Conservation (phyloP, 495 filamentous ascomycete genomes). For the Mycothermus thermophilus region DNA sequence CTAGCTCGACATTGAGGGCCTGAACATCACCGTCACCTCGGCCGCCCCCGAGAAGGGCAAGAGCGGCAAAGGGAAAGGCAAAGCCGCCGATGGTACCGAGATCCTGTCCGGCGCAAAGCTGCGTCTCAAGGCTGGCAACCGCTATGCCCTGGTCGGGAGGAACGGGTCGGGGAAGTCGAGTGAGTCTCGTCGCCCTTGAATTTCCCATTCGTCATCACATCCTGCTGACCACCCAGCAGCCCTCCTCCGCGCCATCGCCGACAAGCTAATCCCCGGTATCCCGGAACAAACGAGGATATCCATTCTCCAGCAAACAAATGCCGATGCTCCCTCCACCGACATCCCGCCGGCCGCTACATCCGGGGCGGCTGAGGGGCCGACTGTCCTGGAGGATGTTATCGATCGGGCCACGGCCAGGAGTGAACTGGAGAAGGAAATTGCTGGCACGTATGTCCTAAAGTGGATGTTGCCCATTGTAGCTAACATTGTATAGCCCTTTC, state of each 20-base stretch:
- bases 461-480: too few relatives aligned
- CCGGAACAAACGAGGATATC: conserved; percentile 51
- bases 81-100: conserved; percentile 43
- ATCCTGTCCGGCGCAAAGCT: conserved; percentile 54
- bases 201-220: too few relatives aligned
- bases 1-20: conserved; percentile 55
- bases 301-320: conserved; percentile 56
- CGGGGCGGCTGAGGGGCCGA: conserved; percentile 14
- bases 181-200: conserved; percentile 33
- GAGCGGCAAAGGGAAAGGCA: conserved; percentile 38
- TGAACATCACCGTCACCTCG: conserved; percentile 47
- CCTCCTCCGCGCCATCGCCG: conserved; percentile 56
- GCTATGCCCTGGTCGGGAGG: conserved; percentile 61
- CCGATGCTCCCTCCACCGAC: too few relatives aligned
- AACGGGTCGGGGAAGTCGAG: conserved; percentile 77
- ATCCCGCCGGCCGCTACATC: background rate
- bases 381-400: conserved; percentile 55
- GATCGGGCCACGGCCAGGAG: conserved; percentile 48
- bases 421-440: conserved; percentile 41
- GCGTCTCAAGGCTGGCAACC: conserved; percentile 51
- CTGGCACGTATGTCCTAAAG: too few relatives aligned
- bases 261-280: conserved; percentile 68
- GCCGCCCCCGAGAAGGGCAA: conserved; percentile 19
- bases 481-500: conserved; percentile 27
- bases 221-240: too few relatives aligned